A percentile compares a stretch with the other conserved stretches of the same genome.
Evolutionary conservation across 2,329 filamentous ascomycete genomes (phyloP).

Genomic region (Penicillium sp.): DNA sequence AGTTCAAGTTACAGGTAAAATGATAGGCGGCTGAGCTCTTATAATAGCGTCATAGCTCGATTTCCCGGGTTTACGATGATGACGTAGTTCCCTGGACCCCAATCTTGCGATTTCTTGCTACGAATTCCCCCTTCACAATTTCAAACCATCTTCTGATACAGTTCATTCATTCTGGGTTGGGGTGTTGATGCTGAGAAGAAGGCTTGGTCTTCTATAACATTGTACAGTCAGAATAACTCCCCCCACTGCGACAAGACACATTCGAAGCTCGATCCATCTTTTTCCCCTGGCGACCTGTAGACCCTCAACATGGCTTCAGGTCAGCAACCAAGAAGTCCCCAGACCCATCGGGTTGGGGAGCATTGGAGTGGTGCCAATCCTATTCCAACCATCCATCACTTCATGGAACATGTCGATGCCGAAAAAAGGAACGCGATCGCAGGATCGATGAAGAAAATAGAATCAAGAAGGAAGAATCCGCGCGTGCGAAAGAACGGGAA

Average conservation of each 20-base stretch:
- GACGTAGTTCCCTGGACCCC: slow-evolving; percentile 22
- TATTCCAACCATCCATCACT: slow-evolving; percentile 83
- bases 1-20: neutral
- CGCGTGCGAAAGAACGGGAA: slow-evolving; percentile 28
- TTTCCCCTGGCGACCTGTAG: too few relatives aligned
- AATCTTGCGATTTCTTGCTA: neutral
- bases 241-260: neutral
- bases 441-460: slow-evolving; percentile 62
- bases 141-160: neutral
- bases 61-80: slow-evolving; percentile 22
- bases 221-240: neutral
- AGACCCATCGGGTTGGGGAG: slow-evolving; percentile 54
- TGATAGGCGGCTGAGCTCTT: neutral
- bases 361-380: slow-evolving; percentile 83
- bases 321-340: slow-evolving; percentile 14
- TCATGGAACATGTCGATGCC: slow-evolving; percentile 72
- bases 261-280: neutral
- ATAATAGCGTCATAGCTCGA: slow-evolving; percentile 20
- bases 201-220: neutral
- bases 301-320: slow-evolving; percentile 13
- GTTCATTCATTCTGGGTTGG: neutral
- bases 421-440: slow-evolving; percentile 75
- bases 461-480: slow-evolving; percentile 28
- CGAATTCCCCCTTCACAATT: neutral
- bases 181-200: slow-evolving; percentile 1